Evolutionary conservation across 148 eudicot genomes (phyloP).

Genomic region (Tetragonia tetragonoides): DNA sequence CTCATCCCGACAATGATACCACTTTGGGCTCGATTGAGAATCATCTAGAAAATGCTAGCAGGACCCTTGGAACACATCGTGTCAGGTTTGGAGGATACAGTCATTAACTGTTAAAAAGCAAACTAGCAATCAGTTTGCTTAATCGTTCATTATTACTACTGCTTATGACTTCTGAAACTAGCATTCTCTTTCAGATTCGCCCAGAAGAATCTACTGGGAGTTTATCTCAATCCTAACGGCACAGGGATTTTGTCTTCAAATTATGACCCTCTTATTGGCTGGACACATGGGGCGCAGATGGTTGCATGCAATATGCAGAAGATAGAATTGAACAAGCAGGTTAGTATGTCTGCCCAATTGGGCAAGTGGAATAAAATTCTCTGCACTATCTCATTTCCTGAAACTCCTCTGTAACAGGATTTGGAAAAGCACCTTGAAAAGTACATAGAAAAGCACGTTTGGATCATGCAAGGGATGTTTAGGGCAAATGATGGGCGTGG

Average conservation of each 20-base stretch:
- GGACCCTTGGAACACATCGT: no score
- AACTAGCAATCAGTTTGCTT: no score
- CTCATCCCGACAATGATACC: not conserved
- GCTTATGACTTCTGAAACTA: not conserved
- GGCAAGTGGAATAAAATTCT: no score
- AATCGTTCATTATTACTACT: no score
- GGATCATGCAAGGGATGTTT: slow-evolving; percentile 25
- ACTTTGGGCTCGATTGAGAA: no score
- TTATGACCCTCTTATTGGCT: slow-evolving; percentile 3
- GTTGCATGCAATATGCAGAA: not conserved
- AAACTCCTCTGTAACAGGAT: not conserved
- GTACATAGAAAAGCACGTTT: not conserved
- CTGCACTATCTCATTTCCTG: no score
- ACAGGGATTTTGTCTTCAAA: not conserved
- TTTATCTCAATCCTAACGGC: slow-evolving; percentile 9
- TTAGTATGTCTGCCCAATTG: no score
- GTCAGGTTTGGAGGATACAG: no score
- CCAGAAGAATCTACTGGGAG: slow-evolving; percentile 14
- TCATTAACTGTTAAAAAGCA: no score
- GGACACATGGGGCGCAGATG: not conserved
- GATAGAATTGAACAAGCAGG: no score
- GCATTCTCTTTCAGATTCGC: slow-evolving; percentile 14
- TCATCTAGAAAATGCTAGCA: no score
- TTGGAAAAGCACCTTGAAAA: slow-evolving; percentile 2
- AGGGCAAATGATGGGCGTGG: slow-evolving; percentile 9